Evolutionary conservation across 129 eudicot species (phyloP), one percentile per base, ranked within the genome.

Genomic region (Artemisia tridentata): DNA sequence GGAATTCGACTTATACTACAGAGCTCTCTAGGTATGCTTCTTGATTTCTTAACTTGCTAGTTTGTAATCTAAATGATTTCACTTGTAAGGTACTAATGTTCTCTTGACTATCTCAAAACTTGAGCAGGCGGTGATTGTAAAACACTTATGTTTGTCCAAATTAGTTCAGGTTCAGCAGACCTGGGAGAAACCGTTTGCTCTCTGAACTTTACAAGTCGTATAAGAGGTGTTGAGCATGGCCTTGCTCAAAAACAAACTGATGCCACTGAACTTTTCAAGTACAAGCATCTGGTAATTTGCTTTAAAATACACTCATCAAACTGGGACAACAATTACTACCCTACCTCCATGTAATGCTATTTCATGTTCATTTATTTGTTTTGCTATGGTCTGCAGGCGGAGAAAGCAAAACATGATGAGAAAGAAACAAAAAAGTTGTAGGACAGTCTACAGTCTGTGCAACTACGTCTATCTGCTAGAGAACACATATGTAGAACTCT

Each of bases 1-100:
- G 98, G 89, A 93, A 93, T 68, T 93, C 99, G 7, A 93, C 99
- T 90, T 78, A 82, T 93, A 76, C 87, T 93, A 82, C 99, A 93
- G 81, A 93, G 95, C 74, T 93, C 98, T 34, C 79, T 92, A 78
- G 98, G 98, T 92, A 65, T 75, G 86, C 47, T 66, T 54, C 51
- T 71, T 75, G 31, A 47, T 11, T 66, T 14, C 43, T 27, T 43
- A 20, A 5, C 3, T 61, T 49, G 18, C n/a, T 31, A 57, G 48
- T 34, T 69, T 45, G 1, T 49, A 52, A 76, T 60, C 65, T 34
- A 21, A 20, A 45, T 19, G 48, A 45, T 51, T 29, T 29, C 38
- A 23, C 48, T 3, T 55, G n/a, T 70, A 7, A 62, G 52, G 59
- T 31, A 29, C 69, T 75, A 67, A 34, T 38, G 11, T 38, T 38